Percentiles rank a stretch among this genome's conserved stretches.
Conservation (phyloP, 257 asterid genomes). For the Nicotiana sylvestris region DNA sequence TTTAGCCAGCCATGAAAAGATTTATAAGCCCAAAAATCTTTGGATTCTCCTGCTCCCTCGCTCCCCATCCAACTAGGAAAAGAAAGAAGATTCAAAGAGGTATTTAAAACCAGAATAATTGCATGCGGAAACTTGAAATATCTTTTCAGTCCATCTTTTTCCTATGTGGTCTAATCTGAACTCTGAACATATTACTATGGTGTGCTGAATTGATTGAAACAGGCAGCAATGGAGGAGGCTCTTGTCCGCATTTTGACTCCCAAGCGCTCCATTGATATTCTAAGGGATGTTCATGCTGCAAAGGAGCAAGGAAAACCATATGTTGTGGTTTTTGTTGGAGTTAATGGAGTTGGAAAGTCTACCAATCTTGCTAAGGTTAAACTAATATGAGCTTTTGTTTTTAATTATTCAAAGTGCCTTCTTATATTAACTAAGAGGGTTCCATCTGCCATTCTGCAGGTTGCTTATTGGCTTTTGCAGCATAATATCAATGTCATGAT, state of each 20-base stretch:
- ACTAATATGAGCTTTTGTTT: background rate
- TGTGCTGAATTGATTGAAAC: conserved; percentile 18
- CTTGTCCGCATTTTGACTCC: conserved; percentile 96
- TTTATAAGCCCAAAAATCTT: background rate
- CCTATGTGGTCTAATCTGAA: background rate
- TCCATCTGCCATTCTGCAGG: conserved; percentile 34
- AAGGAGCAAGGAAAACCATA: conserved; percentile 91
- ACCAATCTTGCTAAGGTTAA: conserved; percentile 93
- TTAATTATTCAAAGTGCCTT: background rate
- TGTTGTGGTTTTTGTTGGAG: conserved; percentile 96
- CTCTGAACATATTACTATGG: conserved; percentile 2
- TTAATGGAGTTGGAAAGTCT: conserved; percentile 93
- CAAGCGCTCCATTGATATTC: conserved; percentile 81
- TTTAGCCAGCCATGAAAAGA: background rate
- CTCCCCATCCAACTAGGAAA: background rate
- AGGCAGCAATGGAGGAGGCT: conserved; percentile 98
- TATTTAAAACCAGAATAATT: background rate
- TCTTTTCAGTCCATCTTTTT: background rate
- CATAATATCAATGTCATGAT: conserved; percentile 76
- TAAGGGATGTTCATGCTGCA: conserved; percentile 93
- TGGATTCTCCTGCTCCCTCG: background rate
- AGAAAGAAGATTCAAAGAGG: background rate
- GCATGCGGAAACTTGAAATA: background rate
- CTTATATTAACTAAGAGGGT: background rate
- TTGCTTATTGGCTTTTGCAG: conserved; percentile 96